Evolutionary conservation across 2,329 filamentous ascomycete genomes (phyloP).

Genomic region (Pyricularia pennisetigena): DNA sequence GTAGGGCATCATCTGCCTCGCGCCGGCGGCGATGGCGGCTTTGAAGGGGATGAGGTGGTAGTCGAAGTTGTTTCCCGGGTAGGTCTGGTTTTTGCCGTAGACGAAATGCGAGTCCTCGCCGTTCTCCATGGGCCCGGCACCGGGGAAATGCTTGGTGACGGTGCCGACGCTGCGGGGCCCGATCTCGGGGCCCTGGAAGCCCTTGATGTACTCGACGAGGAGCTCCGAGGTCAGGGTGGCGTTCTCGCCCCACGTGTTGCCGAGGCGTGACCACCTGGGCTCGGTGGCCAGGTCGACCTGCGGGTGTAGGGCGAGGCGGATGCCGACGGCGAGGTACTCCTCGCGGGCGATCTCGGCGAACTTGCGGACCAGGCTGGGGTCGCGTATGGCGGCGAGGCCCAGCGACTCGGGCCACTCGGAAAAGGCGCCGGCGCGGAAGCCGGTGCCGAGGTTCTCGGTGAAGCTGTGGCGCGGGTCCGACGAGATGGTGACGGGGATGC

Average conservation of each 20-base stretch:
- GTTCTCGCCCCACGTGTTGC: conserved; percentile 37
- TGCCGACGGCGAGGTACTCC: conserved; percentile 31
- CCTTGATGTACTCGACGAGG: conserved; percentile 33
- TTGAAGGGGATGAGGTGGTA: conserved; percentile 40
- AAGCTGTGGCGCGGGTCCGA: conserved; percentile 22
- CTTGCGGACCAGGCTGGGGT: conserved; percentile 27
- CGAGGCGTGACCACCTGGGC: conserved; percentile 37
- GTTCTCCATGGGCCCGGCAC: conserved; percentile 34
- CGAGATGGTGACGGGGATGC: conserved; percentile 37
- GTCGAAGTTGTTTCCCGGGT: conserved; percentile 39
- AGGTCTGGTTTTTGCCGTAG: conserved; percentile 40
- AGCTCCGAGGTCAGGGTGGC: conserved; percentile 27
- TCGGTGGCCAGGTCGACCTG: conserved; percentile 42
- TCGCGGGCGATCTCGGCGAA: conserved; percentile 39
- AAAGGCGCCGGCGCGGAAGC: conserved; percentile 30
- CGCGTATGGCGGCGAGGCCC: conserved; percentile 37
- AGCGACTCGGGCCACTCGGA: conserved; percentile 41
- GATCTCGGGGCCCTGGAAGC: conserved; percentile 34
- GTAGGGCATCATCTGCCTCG: conserved; percentile 35
- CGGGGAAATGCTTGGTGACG: conserved; percentile 44
- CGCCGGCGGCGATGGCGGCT: conserved; percentile 36
- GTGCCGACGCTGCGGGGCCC: conserved; percentile 33
- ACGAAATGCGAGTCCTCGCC: conserved; percentile 42
- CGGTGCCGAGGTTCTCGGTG: conserved; percentile 28
- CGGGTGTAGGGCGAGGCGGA: conserved; percentile 36